Evolutionary conservation across 2,329 filamentous ascomycete genomes (phyloP), one percentile per base, ranked within the genome.

Genomic region (Hyphodiscus sp.): DNA sequence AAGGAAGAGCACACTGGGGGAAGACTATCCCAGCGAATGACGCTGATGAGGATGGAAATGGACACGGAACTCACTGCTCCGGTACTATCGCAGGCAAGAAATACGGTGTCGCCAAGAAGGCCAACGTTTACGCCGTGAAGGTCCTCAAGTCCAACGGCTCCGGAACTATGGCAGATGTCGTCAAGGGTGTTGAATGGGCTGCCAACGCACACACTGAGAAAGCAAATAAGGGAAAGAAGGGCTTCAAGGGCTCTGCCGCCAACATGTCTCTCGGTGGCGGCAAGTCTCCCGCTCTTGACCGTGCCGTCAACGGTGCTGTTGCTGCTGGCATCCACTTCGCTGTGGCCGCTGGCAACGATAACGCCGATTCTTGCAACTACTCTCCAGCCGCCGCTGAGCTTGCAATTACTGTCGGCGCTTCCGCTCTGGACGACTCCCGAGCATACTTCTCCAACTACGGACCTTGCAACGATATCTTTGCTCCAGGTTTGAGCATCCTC

Each of bases 401-500:
- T 69, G 91, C 94, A 63, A 83, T 99, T 71, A 99, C 94, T 55
- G 94, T 99, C 60, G 95, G 92, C 74, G 94, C 94, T 63, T 95
- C 91, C 45, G 94, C 89, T 64, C 83, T 99, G 56, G 83, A 87
- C 68, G 94, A 99, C 70, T 89, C 90, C 80, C 92, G 94, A 75
- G 94, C 94, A 62, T 99, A 97, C 83, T 99, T 99, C 85, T 99
- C 95, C 83, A 99, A 99, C 88, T 97, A 86, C 74, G 94, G 94
- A 73, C 94, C 92, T 81, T 99, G 94, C 83, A 96, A 92, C 72
- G 94, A 99, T 75, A 96, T 99, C 80, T 99, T 99, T 68, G 94
- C 91, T 60, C 94, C 94, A 57, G 94, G 94, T 69, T 81, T 96
- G 68, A 96, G 91, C 85, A 96, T 99, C 67, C 83, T 89, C 67